These are phyloP conservation scores for Capsella rubella DNA, from an alignment of 441 rosid genomes.

Conservation along the genomic window DNA sequence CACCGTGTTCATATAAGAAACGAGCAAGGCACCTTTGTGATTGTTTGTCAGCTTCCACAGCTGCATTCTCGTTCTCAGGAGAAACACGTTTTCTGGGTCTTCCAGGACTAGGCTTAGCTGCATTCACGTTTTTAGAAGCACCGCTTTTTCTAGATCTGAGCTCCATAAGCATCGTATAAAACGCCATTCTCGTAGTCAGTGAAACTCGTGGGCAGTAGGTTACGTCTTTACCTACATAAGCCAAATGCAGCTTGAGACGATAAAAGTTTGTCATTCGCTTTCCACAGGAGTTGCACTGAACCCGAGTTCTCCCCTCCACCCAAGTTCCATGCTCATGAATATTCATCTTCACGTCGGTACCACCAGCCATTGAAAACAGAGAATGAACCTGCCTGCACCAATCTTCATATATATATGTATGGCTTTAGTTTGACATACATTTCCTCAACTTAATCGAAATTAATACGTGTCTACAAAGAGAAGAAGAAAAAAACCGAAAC, in stretches of 20 bases:
- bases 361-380: conserved; percentile 45
- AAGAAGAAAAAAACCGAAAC: too few relatives aligned
- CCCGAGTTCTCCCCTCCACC: conserved; percentile 34
- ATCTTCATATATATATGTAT: not conserved
- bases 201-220: conserved; percentile 53
- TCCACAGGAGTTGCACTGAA: conserved; percentile 58
- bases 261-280: conserved; percentile 42
- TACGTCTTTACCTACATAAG: conserved; percentile 51
- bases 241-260: conserved; percentile 61
- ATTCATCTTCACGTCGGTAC: conserved; percentile 25
- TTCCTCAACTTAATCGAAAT: not conserved
- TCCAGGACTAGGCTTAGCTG: not conserved
- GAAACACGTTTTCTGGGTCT: conserved; percentile 15
- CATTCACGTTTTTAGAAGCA: too few relatives aligned
- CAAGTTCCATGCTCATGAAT: conserved; percentile 49
- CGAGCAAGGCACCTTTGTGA: conserved; percentile 48
- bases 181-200: conserved; percentile 39
- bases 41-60: conserved; percentile 17
- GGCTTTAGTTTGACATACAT: not conserved
- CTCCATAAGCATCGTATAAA: conserved; percentile 32
- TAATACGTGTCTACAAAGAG: too few relatives aligned
- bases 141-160: not conserved
- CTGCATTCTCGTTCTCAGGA: not conserved
- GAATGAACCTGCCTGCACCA: not conserved
- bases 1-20: conserved; percentile 56